These are phyloP conservation scores for Trichocladium antarcticum DNA, from an alignment of 495 filamentous ascomycete genomes.

Conservation along the genomic window DNA sequence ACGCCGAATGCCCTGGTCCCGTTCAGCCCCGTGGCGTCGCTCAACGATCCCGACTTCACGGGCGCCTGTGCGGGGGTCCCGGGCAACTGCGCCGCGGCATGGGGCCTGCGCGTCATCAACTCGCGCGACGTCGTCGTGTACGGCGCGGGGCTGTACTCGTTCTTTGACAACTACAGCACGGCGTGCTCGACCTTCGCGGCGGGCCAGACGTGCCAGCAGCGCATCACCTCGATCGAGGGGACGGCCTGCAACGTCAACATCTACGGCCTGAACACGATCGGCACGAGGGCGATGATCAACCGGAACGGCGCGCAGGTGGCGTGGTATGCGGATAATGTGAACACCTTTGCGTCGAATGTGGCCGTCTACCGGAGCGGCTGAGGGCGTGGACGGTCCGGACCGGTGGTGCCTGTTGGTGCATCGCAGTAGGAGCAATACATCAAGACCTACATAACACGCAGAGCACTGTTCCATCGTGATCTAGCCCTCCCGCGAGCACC, in stretches of 20 bases:
- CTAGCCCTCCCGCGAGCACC: slow-evolving; percentile 39
- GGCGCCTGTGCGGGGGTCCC: slow-evolving; percentile 34
- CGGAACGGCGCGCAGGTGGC: slow-evolving; percentile 30
- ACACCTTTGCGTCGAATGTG: slow-evolving; percentile 36
- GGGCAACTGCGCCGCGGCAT: slow-evolving; percentile 47
- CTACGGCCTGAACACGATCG: slow-evolving; percentile 47
- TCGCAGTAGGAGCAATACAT: too few relatives aligned
- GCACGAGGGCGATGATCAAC: slow-evolving; percentile 38
- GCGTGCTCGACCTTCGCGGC: slow-evolving; percentile 33
- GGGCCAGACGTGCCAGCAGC: slow-evolving; percentile 43
- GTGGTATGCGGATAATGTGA: slow-evolving; percentile 36
- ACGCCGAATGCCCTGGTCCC: slow-evolving; percentile 49
- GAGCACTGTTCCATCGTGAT: too few relatives aligned
- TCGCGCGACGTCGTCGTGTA: slow-evolving; percentile 51
- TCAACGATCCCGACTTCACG: slow-evolving; percentile 50
- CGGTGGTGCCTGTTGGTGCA: too few relatives aligned
- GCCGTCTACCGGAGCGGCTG: slow-evolving; percentile 33
- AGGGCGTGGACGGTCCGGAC: neutral
- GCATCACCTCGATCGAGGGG: slow-evolving; percentile 44
- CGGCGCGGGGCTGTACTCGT: slow-evolving; percentile 63
- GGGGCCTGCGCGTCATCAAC: slow-evolving; percentile 54
- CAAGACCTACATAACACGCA: neutral
- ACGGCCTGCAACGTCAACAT: slow-evolving; percentile 36
- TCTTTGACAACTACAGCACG: slow-evolving; percentile 53
- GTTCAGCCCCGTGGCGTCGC: slow-evolving; percentile 37